Conservation (phyloP, 257 asterid genomes). For the Jacaranda mimosifolia region DNA sequence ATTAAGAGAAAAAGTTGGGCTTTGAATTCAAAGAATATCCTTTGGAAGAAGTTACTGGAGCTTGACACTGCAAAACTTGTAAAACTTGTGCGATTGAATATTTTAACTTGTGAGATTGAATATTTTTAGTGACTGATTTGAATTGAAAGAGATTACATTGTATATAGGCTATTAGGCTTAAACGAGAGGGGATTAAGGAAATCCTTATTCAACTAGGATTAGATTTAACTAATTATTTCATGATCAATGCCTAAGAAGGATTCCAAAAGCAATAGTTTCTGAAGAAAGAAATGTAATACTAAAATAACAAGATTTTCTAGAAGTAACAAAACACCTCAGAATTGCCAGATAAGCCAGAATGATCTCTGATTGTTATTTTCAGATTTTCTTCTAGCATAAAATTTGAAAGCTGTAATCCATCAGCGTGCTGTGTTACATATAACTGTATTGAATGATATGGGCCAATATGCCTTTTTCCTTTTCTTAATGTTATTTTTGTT, state of each 20-base stretch:
- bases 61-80: too few relatives aligned
- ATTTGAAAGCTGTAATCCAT: conserved; percentile 1
- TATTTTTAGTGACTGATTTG: background rate
- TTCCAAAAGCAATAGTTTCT: background rate
- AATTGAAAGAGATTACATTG: too few relatives aligned
- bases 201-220: too few relatives aligned
- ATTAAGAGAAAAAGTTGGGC: too few relatives aligned
- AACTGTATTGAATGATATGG: background rate
- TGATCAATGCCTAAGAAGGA: too few relatives aligned
- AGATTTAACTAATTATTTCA: too few relatives aligned
- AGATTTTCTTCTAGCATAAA: background rate
- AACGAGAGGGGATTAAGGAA: too few relatives aligned
- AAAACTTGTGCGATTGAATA: too few relatives aligned
- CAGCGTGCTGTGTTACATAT: conserved; percentile 2
- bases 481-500: conserved; percentile 9
- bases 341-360: background rate
- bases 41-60: too few relatives aligned
- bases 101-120: too few relatives aligned
- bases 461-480: background rate
- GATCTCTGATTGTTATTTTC: background rate
- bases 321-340: background rate
- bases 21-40: too few relatives aligned
- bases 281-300: background rate
- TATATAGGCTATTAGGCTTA: too few relatives aligned
- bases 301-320: background rate